Base-by-base conservation (phyloP, 73 alveolate species). In the Uronychia setigera region DNA sequence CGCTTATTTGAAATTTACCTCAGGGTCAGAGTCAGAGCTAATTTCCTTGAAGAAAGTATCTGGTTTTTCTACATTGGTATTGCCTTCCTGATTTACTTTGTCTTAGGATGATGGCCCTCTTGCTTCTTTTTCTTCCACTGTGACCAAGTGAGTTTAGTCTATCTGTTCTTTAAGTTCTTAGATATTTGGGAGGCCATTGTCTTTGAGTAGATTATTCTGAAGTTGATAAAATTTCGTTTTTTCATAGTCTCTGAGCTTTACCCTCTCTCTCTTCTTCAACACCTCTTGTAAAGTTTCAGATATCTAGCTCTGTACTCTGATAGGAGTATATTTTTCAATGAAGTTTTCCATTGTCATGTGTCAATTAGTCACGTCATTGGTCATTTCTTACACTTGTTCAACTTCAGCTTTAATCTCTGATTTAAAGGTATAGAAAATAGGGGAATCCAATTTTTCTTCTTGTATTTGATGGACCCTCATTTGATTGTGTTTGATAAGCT, bases 231-330 rank as follows among this genome's bases (percentile, higher is more conserved):
- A 82, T 35, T 33, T 60, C 33, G 27, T 31, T 29, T 58, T 58
- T 26, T 82, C 89, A 35, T 74, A 82, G 11, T 9, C 60, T 5
- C 30, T 13, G 31, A 82, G 79, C 28, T 57, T 80, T 33, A 35
- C 26, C 30, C 58, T 82, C 67, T 60, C 76, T 74, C 58, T 60
- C 33, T 74, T 82, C n/a, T 35, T 76, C 29, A 82, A 14, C 1
- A 74, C 78, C 27, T 11, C 33, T 26, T 59, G 27, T 9, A 82
- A 28, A 9, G 89, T 82, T 0, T 82, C 83, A 9, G 89, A 58
- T n/a, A 82, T 82, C 77, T 27, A 82, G 79, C 34, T 82, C 31
- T 82, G 89, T 0, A 82, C 60, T 26, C 32, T 82, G 35, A 82
- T 1, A 9, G 89, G 89, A 1, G 34, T 0, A 32, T 82, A 82